A percentile compares a stretch with the other conserved stretches of the same genome.
Conservation (phyloP, 768 basidiomycete species). For the Macrolepiota fuliginosa region DNA sequence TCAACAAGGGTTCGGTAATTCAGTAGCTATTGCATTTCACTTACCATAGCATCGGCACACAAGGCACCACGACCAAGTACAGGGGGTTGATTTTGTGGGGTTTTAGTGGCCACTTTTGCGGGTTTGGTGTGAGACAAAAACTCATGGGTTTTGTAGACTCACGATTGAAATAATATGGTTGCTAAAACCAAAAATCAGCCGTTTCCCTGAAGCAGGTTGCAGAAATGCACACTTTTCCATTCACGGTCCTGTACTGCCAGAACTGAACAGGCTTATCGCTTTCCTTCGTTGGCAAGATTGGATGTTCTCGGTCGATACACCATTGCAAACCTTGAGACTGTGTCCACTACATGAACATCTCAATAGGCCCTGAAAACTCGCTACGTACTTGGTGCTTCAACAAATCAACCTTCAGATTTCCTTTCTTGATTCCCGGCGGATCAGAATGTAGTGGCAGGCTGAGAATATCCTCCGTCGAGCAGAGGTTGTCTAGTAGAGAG, state of each 20-base stretch:
- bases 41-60: slow-evolving; percentile 87
- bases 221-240: slow-evolving; percentile 44
- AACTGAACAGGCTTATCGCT: slow-evolving; percentile 82
- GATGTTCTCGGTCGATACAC: slow-evolving; percentile 82
- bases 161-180: slow-evolving; percentile 74
- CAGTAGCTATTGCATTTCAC: neutral
- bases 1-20: neutral
- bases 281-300: slow-evolving; percentile 63
- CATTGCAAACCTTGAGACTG: slow-evolving; percentile 85
- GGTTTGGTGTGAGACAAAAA: neutral
- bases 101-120: slow-evolving; percentile 71
- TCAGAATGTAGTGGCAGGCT: slow-evolving; percentile 66
- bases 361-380: neutral
- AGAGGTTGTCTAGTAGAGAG: slow-evolving; percentile 68
- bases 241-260: slow-evolving; percentile 70
- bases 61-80: slow-evolving; percentile 80
- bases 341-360: neutral
- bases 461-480: slow-evolving; percentile 66
- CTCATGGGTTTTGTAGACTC: slow-evolving; percentile 19
- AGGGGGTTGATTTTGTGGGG: slow-evolving; percentile 65
- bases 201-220: neutral
- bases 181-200: neutral
- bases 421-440: slow-evolving; percentile 69
- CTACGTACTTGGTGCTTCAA: slow-evolving; percentile 73
- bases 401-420: slow-evolving; percentile 68